These are phyloP conservation scores for Oryza australiensis DNA, from an alignment of 176 grass and related monocot species.

Conservation along the genomic window DNA sequence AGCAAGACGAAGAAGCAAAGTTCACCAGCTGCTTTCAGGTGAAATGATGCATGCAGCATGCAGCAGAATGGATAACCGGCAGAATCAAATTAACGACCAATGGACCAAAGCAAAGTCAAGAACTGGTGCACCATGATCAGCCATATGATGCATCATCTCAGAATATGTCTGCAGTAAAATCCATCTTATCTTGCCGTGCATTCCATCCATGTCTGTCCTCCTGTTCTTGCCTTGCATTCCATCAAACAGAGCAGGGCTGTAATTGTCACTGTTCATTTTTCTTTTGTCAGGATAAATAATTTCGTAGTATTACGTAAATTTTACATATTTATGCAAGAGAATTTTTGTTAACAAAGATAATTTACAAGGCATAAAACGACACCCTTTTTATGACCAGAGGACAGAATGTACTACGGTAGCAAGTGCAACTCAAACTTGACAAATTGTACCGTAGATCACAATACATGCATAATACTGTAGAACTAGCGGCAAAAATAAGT, in stretches of 20 bases:
- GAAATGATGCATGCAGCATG: neutral
- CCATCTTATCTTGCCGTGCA: constrained; percentile 6
- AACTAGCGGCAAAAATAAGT: no score
- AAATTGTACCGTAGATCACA: no score
- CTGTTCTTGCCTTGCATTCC: neutral
- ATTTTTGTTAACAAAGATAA: no score
- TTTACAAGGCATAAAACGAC: no score
- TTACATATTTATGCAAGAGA: no score
- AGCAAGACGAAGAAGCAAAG: neutral
- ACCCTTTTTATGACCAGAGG: no score
- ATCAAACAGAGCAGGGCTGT: neutral
- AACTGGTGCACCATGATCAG: neutral
- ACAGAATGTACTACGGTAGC: no score
- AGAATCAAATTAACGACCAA: neutral
- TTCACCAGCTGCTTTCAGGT: neutral
- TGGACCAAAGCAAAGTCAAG: neutral
- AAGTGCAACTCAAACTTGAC: no score
- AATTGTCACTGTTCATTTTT: neutral
- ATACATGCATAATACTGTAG: no score
- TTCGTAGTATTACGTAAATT: no score
- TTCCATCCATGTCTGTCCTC: neutral
- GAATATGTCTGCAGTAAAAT: neutral
- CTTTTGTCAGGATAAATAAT: neutral
- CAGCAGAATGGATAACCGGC: neutral
- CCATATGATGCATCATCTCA: neutral